phyloP scores from a whole-genome alignment of 768 basidiomycete genomes.

The Arthromyces matolae region DNA sequence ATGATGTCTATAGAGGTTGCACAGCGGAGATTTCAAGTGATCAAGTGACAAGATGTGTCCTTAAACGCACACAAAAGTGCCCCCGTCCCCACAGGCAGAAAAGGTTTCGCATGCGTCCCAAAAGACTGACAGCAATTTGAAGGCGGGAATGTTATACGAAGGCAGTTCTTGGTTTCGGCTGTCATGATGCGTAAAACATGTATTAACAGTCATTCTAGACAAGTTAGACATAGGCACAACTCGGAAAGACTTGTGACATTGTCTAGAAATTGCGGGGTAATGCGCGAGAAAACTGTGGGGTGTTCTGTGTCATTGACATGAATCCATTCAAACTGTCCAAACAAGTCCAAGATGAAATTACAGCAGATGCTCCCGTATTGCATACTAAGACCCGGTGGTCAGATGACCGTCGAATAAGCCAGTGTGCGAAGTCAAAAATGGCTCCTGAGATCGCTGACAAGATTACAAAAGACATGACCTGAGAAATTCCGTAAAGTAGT shows the following conservation, averaged over 20 bases:
- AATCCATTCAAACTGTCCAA: too few relatives aligned
- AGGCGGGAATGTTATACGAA: too few relatives aligned
- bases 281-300: not conserved
- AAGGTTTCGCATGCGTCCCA: too few relatives aligned
- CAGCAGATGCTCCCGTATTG: too few relatives aligned
- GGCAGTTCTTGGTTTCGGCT: constrained; percentile 4
- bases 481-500: not conserved
- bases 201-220: constrained; percentile 1
- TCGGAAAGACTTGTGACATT: not conserved
- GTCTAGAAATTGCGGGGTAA: constrained; percentile 3
- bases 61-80: too few relatives aligned
- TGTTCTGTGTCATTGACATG: constrained; percentile 6
- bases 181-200: constrained; percentile 6
- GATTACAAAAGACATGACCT: not conserved
- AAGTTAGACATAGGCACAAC: not conserved
- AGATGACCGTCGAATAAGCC: too few relatives aligned
- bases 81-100: too few relatives aligned
- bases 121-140: too few relatives aligned
- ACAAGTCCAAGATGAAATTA: too few relatives aligned
- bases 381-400: too few relatives aligned
- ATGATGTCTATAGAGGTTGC: not conserved
- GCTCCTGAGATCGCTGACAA: not conserved
- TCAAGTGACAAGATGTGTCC: too few relatives aligned
- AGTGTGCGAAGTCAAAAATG: constrained; percentile 1
- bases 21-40: not conserved